phyloP scores from a whole-genome alignment of 2,329 filamentous ascomycete species.

The Volutella citrinella region DNA sequence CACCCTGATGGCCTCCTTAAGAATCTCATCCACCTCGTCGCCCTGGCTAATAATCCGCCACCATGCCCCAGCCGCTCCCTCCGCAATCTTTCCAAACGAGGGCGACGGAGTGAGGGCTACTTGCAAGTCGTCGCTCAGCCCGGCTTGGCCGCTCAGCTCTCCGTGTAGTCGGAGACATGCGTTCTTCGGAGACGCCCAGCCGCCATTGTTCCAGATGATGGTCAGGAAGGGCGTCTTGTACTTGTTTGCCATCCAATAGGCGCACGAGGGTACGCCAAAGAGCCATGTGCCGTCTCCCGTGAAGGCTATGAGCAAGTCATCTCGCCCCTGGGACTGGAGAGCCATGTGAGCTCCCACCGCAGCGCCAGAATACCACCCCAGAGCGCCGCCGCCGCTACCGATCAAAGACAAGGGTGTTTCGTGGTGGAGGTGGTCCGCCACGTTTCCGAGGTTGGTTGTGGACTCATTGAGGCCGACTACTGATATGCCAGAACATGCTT shows the following conservation, averaged over 20 bases:
- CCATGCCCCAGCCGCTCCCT: slow-evolving; percentile 19
- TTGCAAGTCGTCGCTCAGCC: slow-evolving; percentile 13
- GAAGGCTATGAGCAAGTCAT: slow-evolving; percentile 3
- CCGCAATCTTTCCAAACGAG: slow-evolving; percentile 18
- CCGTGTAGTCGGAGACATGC: slow-evolving; percentile 9
- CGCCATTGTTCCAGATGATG: slow-evolving; percentile 10
- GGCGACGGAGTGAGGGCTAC: slow-evolving; percentile 15
- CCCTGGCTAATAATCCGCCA: slow-evolving; percentile 11
- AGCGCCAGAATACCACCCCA: slow-evolving; percentile 4
- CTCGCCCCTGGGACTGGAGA: background rate
- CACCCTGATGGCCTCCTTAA: slow-evolving; percentile 12
- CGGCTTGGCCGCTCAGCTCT: slow-evolving; percentile 8
- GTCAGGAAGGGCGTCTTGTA: slow-evolving; percentile 9
- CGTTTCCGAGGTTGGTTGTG: slow-evolving; percentile 2
- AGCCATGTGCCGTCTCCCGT: slow-evolving; percentile 13
- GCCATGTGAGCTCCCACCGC: slow-evolving; percentile 1
- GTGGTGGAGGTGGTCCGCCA: slow-evolving; percentile 1
- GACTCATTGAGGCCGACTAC: slow-evolving; percentile 1
- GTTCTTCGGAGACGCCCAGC: slow-evolving; percentile 3
- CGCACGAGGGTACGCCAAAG: slow-evolving; percentile 9
- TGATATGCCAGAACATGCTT: background rate
- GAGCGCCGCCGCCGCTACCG: slow-evolving; percentile 5
- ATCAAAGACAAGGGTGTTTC: slow-evolving; percentile 1
- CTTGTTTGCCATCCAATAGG: slow-evolving; percentile 12
- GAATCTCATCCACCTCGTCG: slow-evolving; percentile 12